Base-by-base conservation (phyloP, 2,329 filamentous ascomycete species). In the Venturia asperata region DNA sequence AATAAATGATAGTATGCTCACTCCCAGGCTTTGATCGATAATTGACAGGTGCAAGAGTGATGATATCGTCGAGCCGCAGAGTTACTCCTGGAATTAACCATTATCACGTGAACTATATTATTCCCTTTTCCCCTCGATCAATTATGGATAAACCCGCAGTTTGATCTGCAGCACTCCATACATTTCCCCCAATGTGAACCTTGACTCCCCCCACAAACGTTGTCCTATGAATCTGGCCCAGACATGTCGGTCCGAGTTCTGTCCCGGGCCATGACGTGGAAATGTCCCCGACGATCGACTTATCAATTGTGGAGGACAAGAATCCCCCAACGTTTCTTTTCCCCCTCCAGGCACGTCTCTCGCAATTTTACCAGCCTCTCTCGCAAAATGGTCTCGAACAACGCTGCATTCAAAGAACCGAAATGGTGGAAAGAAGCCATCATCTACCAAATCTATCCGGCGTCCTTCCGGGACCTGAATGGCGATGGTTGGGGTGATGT, bases 401-500 rank as follows among this genome's bases (percentile, higher is more conserved):
- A 61, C n/a, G 60, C 60, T 9, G 27, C 63, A 7, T 58, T 58
- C 55, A 43, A 42, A 39, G 37, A 65, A 24, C 56, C 52, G 15
- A 56, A 56, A 30, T 77, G 75, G 75, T 77, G 75, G 75, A 77
- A 77, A 67, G 75, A 77, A 66, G 69, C 72, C 1, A 71, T 74
- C 3, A 72, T 77, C 7, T 77, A 77, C 21, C 45, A 66, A 71
- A 79, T 86, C 62, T 86, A 85, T 67, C 83, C 84, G 2, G 81
- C 84, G 15, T 82, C 79, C 67, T 86, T 86, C 76, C 78, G 81
- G 60, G 83, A 85, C 70, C 82, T 81, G 37, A 81, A 84, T 47
- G 77, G 77, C n/a, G 83, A 85, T 56, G 87, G 87, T 47, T 83
- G 85, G 77, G 87, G 87, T 2, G 86, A 89, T 70, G 80, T 89